phyloP scores from a whole-genome alignment of 192 early-diverging fungal species.

The Chytriomyces sp. region DNA sequence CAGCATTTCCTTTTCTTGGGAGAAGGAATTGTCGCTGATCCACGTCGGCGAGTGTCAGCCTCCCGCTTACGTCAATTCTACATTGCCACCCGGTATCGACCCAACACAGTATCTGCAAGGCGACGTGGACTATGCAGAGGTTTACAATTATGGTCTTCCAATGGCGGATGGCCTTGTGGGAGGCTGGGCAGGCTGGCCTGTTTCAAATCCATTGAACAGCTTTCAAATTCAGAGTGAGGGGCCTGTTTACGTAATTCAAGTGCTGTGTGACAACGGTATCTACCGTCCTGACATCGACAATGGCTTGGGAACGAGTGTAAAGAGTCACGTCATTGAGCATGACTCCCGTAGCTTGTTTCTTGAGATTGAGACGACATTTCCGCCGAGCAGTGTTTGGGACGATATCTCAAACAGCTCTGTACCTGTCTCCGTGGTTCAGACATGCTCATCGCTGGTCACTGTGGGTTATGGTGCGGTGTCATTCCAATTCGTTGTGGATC shows the following conservation, averaged over 20 bases:
- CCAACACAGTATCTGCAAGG: slow-evolving; percentile 8
- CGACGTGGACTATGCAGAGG: slow-evolving; percentile 7
- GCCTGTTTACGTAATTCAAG: slow-evolving; percentile 19
- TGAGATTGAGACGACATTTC: neutral
- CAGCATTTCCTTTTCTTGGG: slow-evolving; percentile 17
- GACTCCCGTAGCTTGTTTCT: slow-evolving; percentile 1
- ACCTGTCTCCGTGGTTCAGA: neutral
- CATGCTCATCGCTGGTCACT: slow-evolving; percentile 1
- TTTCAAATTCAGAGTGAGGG: slow-evolving; percentile 12
- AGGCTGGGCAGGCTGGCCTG: slow-evolving; percentile 8
- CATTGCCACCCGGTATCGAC: slow-evolving; percentile 14
- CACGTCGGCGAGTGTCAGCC: slow-evolving; percentile 1
- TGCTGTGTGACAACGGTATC: slow-evolving; percentile 19
- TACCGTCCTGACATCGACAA: neutral
- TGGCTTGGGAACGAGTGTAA: neutral
- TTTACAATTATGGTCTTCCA: slow-evolving; percentile 29
- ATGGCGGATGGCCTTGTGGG: slow-evolving; percentile 20
- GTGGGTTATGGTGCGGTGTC: neutral
- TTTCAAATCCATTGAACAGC: neutral
- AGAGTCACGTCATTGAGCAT: neutral
- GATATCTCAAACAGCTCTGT: neutral
- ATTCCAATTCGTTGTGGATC: slow-evolving; percentile 10
- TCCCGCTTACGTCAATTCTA: neutral
- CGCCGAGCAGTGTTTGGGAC: slow-evolving; percentile 8
- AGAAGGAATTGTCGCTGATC: neutral